Evolutionary conservation across 768 basidiomycete species (phyloP).

Genomic region (Termitomyces eurrhizus): DNA sequence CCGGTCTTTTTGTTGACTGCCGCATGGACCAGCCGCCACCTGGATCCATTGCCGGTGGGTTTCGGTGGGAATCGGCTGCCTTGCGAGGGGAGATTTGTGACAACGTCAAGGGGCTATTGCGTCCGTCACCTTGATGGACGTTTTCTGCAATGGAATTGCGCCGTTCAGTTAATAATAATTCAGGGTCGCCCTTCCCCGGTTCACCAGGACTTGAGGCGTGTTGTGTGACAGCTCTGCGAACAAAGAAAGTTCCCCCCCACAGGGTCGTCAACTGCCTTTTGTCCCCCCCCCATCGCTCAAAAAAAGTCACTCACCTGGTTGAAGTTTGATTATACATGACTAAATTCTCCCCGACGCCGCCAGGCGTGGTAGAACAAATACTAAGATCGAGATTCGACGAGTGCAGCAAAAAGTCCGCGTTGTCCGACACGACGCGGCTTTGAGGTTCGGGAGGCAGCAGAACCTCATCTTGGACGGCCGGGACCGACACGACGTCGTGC

Average conservation of each 20-base stretch:
- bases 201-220: conserved; percentile 1
- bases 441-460: neutral
- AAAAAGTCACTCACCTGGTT: conserved; percentile 35
- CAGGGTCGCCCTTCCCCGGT: conserved; percentile 10
- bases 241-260: conserved; percentile 8
- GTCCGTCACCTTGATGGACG: conserved; percentile 1
- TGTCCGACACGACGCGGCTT: conserved; percentile 4
- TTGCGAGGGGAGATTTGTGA: conserved; percentile 50
- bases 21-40: conserved; percentile 33
- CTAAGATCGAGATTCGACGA: conserved; percentile 22
- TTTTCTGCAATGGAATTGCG: conserved; percentile 3
- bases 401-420: conserved; percentile 5
- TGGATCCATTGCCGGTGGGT: conserved; percentile 14
- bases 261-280: conserved; percentile 11
- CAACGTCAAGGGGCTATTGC: conserved; percentile 32
- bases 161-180: conserved; percentile 1
- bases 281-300: neutral
- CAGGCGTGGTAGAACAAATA: conserved; percentile 24
- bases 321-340: conserved; percentile 46
- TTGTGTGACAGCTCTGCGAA: conserved; percentile 12
- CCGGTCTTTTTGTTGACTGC: conserved; percentile 45
- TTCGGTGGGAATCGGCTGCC: conserved; percentile 7
- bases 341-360: conserved; percentile 43
- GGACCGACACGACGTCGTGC: conserved; percentile 11
- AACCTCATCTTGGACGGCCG: conserved; percentile 6